Evolutionary conservation across 352 stramenopile genomes (phyloP), one percentile per base, ranked within the genome.

Genomic region (Pythium phragmitis): DNA sequence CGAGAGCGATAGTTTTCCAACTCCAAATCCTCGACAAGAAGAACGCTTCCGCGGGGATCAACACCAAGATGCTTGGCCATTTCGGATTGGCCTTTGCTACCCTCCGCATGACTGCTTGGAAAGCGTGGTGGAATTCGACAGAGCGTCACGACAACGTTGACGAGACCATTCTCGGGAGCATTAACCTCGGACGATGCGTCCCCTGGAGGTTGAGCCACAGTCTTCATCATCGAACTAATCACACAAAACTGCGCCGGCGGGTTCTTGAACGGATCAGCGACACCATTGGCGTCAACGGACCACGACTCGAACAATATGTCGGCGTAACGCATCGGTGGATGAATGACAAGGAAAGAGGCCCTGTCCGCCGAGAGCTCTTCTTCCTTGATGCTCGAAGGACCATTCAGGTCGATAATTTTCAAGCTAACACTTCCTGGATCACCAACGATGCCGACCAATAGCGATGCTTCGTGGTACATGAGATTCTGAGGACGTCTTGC

Each of bases 351-450:
- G 17, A 90, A 75, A 16, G 65, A 48, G 1, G 76, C 48, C 2
- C 64, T 14, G 4, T 71, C 59, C 3, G 68, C 41, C 2, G 52
- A 63, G 11, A 75, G 48, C 3, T 48, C 21, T 49, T 90, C 81
- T 58, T 88, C 81, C 6, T 77, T 69, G n/a, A 90, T 74, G 26
- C 69, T 82, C 7, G 62, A 59, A 2, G 55, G 26, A 7, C 66
- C 59, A 26, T 74, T 70, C 37, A 87, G 65, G 16, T 70, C 69
- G 16, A 69, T 39, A 5, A 75, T 48, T 57, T 88, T 90, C 65
- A 90, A 63, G 16, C 60, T 83, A 33, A 73, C 68, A 36, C 72
- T 87, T 21, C 79, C 77, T 8, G 65, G 53, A 21, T 91, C 82
- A 2, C 74, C 76, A 12, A 89, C 69, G 42, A 91, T 65, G 5